Evolutionary conservation across 192 early-diverging fungal genomes (phyloP).

Genomic region (Coemansia sp.): DNA sequence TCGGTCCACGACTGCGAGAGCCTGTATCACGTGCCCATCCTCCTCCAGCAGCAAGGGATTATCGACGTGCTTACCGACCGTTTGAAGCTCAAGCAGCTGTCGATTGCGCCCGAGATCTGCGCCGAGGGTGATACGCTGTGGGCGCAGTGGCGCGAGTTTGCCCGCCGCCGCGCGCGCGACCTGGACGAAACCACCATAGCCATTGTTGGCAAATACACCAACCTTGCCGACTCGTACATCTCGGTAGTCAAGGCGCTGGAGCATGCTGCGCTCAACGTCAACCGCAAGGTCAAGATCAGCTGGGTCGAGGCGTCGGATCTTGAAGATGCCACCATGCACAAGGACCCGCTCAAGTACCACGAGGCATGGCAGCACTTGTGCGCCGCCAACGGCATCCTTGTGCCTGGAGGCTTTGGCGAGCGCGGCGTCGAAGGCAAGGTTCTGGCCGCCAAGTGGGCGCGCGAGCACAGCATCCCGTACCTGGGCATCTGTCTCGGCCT

Average conservation of each 20-base stretch:
- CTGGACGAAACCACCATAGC: constrained; percentile 86
- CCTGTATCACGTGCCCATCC: constrained; percentile 94
- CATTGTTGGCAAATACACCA: constrained; percentile 96
- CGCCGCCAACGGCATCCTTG: constrained; percentile 89
- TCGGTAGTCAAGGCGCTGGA: constrained; percentile 96
- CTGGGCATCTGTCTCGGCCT: constrained; percentile 98
- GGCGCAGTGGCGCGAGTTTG: constrained; percentile 86
- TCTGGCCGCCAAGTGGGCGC: constrained; percentile 92
- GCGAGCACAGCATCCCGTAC: constrained; percentile 96
- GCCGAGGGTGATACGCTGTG: constrained; percentile 68
- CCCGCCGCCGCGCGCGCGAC: constrained; percentile 70
- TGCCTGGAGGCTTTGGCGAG: constrained; percentile 97
- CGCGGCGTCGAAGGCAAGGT: constrained; percentile 98
- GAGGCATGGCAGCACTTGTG: constrained; percentile 93
- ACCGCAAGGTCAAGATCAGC: constrained; percentile 77
- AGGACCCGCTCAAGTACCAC: constrained; percentile 91
- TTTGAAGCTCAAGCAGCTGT: constrained; percentile 69
- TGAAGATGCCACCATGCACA: constrained; percentile 70
- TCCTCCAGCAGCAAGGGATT: constrained; percentile 85
- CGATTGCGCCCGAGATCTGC: constrained; percentile 58
- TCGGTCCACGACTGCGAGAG: constrained; percentile 96
- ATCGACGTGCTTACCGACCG: constrained; percentile 80
- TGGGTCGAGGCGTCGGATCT: constrained; percentile 98
- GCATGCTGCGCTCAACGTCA: constrained; percentile 87
- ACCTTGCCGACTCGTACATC: constrained; percentile 95